Evolutionary conservation across 441 rosid genomes (phyloP), one percentile per base, ranked within the genome.

Genomic region (Arabidopsis lyrata): DNA sequence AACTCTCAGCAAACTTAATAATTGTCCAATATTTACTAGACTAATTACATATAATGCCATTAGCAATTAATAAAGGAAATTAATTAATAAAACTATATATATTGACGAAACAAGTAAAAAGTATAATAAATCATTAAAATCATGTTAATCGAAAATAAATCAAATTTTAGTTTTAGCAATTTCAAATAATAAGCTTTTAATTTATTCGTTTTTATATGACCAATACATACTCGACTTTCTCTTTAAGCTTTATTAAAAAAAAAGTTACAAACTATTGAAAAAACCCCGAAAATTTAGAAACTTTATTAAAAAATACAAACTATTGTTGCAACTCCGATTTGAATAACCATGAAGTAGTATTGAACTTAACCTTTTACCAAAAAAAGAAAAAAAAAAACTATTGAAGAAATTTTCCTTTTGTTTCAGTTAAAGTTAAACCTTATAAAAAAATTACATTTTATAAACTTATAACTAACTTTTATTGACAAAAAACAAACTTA

Each of bases 351-450:
- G n/a, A n/a, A n/a, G n/a, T n/a, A n/a, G n/a, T n/a, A n/a, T n/a
- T n/a, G n/a, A n/a, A n/a, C n/a, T n/a, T n/a, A n/a, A n/a, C n/a
- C n/a, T n/a, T n/a, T n/a, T n/a, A n/a, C n/a, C n/a, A n/a, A n/a
- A n/a, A n/a, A n/a, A n/a, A n/a, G n/a, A n/a, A n/a, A n/a, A n/a
- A n/a, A n/a, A n/a, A n/a, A 35, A 47, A 16, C 7, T 20, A 10
- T 31, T 16, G 2, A 8, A 61, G 13, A 34, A 57, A 16, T 4
- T 10, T 38, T 20, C 48, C 18, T 50, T 18, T 22, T 22, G 9
- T 36, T n/a, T 66, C 49, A 5, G 73, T 60, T 70, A 70, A 70
- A 70, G 70, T 64, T 56, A 20, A 72, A 65, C 6, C 72, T 45
- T 11, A 24, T 31, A 31, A 29, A 24, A 24, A n/a, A 39, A 12